Evolutionary conservation across 257 asterid genomes (phyloP).

Genomic region (Solanum sparsipilum): DNA sequence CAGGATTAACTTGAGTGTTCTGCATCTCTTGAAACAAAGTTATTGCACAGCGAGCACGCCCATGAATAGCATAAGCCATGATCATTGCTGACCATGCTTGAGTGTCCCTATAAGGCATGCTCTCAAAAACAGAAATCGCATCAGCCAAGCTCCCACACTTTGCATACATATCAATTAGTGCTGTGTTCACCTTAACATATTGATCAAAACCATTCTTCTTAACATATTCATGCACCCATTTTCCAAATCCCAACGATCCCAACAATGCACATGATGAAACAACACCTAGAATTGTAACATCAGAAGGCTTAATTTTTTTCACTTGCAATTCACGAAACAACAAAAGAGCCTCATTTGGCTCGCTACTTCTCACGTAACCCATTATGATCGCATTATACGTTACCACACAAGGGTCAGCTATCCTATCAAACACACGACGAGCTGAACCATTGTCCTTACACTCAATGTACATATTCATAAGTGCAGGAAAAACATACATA

Average conservation of each 20-base stretch:
- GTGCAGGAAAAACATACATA: conserved; percentile 21
- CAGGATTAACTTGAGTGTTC: conserved; percentile 9
- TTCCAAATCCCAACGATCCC: conserved; percentile 24
- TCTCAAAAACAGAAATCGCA: conserved; percentile 17
- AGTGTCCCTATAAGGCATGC: conserved; percentile 20
- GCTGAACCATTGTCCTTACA: conserved; percentile 13
- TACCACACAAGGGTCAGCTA: conserved; percentile 22
- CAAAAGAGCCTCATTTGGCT: conserved; percentile 20
- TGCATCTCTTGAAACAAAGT: conserved; percentile 20
- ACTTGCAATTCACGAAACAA: conserved; percentile 21
- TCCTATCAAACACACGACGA: conserved; percentile 11
- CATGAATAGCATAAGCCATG: conserved; percentile 34
- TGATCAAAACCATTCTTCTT: conserved; percentile 20
- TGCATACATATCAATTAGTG: conserved; percentile 35
- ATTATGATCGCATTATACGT: conserved; percentile 19
- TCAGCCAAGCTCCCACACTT: conserved; percentile 32
- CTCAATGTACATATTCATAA: conserved; percentile 25
- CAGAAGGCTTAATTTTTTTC: conserved; percentile 15
- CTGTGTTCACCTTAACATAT: conserved; percentile 26
- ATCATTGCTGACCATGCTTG: conserved; percentile 31
- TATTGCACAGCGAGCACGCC: conserved; percentile 18
- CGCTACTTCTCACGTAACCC: conserved; percentile 23
- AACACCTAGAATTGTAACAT: conserved; percentile 27
- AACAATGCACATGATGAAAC: conserved; percentile 26
- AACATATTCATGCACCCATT: conserved; percentile 22